Evolutionary conservation across 805 yeast genomes (phyloP), one percentile per base, ranked within the genome.

Genomic region (Candida yuanshanica): DNA sequence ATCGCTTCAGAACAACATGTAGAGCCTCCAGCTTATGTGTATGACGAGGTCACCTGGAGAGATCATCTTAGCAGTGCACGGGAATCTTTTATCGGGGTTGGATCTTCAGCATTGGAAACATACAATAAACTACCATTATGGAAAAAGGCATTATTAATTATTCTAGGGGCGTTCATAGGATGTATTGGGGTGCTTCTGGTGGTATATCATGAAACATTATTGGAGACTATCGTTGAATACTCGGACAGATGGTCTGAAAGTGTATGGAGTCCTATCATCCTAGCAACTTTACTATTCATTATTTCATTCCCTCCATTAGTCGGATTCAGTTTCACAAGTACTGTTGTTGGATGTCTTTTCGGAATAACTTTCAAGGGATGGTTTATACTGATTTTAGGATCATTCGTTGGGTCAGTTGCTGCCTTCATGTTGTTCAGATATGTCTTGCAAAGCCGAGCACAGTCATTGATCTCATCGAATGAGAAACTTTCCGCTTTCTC

Each of bases 301-400:
- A 89, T 90, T 5, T 79, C 93, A 0, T 90, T 91, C 66, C 98
- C 99, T 2, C 99, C 98, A 2, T 48, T 91, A 50, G 61, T 88
- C 25, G 99, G 99, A 1, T 90, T 81, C 63, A 74, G 91, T 5
- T 70, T 81, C 17, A 60, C 85, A 16, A 72, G 83, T 16, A 71
- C 83, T 36, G 56, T 82, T 13, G 68, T 79, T 5, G 99, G 98
- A 2, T 78, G 88, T 75, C 74, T 83, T 8, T 93, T 81, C 59
- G 98, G 97, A 1, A 74, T 87, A 45, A 70, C 80, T 11, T 62
- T 68, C 34, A 58, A 68, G 34, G 97, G 96, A 0, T 93, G 95
- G 93, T 69, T 82, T 4, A 58, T 87, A 7, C 61, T 93, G 37
- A 81, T 93, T 0, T 20, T 70, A 2, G 84, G 88, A 0, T 75